Percentiles rank a stretch among this genome's conserved stretches.
These are phyloP conservation scores for Ophiostoma fasciatum DNA, from an alignment of 2,329 filamentous ascomycete species.

Conservation along the genomic window DNA sequence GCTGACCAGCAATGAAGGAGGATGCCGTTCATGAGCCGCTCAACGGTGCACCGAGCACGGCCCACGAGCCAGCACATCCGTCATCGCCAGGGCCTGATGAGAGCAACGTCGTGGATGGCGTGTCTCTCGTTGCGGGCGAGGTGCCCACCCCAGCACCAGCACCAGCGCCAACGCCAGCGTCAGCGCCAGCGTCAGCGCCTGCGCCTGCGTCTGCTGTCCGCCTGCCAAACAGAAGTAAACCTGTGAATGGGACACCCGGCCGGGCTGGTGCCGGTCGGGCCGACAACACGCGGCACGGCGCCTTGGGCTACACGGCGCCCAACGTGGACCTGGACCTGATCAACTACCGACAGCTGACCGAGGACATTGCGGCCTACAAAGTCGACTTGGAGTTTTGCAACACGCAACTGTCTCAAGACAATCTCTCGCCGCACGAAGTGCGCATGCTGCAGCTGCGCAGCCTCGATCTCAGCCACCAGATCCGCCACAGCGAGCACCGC, in stretches of 20 bases:
- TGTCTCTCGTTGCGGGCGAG: not conserved
- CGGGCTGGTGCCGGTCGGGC: too few relatives aligned
- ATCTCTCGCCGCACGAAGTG: slow-evolving; percentile 25
- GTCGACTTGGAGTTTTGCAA: slow-evolving; percentile 28
- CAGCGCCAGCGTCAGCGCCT: too few relatives aligned
- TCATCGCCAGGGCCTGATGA: not conserved
- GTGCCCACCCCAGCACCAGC: too few relatives aligned
- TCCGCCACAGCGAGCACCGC: slow-evolving; percentile 26
- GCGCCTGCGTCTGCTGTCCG: not conserved
- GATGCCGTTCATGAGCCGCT: not conserved
- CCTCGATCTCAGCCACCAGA: slow-evolving; percentile 28
- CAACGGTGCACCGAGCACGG: not conserved
- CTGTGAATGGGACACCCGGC: not conserved
- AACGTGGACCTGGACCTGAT: slow-evolving; percentile 17
- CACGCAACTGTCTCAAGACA: slow-evolving; percentile 18
- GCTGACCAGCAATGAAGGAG: not conserved
- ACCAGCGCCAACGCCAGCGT: too few relatives aligned
- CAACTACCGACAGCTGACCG: slow-evolving; percentile 22
- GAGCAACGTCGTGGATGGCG: not conserved
- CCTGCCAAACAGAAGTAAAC: not conserved
- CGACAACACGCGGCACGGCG: not conserved
- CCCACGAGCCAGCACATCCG: too few relatives aligned
- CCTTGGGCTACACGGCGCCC: slow-evolving; percentile 6
- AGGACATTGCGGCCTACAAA: slow-evolving; percentile 27
- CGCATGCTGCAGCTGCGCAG: slow-evolving; percentile 27